phyloP scores from a whole-genome alignment of 148 eudicot species.

The Linanthus parryae region DNA sequence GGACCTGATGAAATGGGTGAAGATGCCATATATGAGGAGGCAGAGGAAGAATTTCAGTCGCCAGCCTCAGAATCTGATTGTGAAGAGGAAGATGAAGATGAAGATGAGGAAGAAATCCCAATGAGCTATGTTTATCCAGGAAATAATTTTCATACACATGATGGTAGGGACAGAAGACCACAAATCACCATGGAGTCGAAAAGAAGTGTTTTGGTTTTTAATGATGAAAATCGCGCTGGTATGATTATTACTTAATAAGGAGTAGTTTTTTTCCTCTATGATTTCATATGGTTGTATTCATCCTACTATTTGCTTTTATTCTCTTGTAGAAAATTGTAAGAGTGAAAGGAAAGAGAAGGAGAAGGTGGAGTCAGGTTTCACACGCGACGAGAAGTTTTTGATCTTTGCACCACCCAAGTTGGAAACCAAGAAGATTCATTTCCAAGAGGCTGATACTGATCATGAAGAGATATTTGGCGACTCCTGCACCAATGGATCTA shows the following conservation, averaged over 20 bases:
- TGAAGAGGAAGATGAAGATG: slow-evolving; percentile 21
- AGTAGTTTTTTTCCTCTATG: background rate
- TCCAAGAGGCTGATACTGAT: slow-evolving; percentile 18
- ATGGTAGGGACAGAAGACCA: slow-evolving; percentile 10
- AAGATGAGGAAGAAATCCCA: slow-evolving; percentile 23
- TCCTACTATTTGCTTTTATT: background rate
- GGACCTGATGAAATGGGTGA: background rate
- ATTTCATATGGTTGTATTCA: background rate
- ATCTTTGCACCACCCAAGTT: slow-evolving; percentile 33
- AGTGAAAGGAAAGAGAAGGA: background rate
- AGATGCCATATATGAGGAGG: slow-evolving; percentile 9
- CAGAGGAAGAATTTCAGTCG: slow-evolving; percentile 14
- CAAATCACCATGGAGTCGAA: background rate
- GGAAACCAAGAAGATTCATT: slow-evolving; percentile 33
- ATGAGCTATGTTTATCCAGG: slow-evolving; percentile 12
- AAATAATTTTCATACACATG: slow-evolving; percentile 13
- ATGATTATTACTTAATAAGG: background rate
- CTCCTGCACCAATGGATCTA: slow-evolving; percentile 70
- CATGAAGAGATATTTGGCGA: slow-evolving; percentile 56
- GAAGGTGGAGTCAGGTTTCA: slow-evolving; percentile 17
- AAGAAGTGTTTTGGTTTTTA: slow-evolving; percentile 5
- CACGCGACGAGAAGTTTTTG: slow-evolving; percentile 34
- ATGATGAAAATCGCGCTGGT: slow-evolving; percentile 18
- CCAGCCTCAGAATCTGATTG: slow-evolving; percentile 19
- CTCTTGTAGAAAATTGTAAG: slow-evolving; percentile 8